Conservation (phyloP, 768 basidiomycete species). For the Candolleomyces eurysporus region DNA sequence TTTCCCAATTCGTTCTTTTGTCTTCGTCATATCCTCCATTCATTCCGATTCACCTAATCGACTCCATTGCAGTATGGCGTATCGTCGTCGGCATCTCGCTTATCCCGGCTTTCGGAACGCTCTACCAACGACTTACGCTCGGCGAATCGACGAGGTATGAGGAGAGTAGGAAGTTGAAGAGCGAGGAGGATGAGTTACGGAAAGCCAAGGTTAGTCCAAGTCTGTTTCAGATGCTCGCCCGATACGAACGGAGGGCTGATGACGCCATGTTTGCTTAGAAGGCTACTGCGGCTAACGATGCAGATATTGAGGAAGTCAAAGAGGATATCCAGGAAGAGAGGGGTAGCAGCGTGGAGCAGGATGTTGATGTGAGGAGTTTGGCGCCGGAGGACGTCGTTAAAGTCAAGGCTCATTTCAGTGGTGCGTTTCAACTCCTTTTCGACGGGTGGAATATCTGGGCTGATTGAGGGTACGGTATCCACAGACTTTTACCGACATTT, state of each 20-base stretch:
- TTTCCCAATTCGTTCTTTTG: neutral
- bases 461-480: too few species aligned
- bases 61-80: conserved; percentile 53
- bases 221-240: too few species aligned
- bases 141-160: conserved; percentile 62
- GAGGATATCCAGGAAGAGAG: too few species aligned
- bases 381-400: conserved; percentile 23
- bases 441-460: too few species aligned
- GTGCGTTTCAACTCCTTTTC: conserved; percentile 24
- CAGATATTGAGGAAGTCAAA: neutral
- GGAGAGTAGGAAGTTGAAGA: conserved; percentile 39
- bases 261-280: neutral
- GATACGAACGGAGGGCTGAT: too few species aligned
- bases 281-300: neutral
- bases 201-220: neutral
- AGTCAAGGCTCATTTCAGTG: conserved; percentile 52
- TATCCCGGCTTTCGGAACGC: conserved; percentile 68
- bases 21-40: too few species aligned
- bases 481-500: conserved; percentile 67
- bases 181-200: neutral
- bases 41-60: neutral
- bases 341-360: too few species aligned
- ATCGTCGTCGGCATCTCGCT: conserved; percentile 74
- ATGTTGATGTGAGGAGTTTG: conserved; percentile 9
- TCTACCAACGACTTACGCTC: conserved; percentile 74